A percentile compares a stretch with the other conserved stretches of the same genome.
phyloP scores from a whole-genome alignment of 2,329 filamentous ascomycete genomes.

The Acarospora socialis region DNA sequence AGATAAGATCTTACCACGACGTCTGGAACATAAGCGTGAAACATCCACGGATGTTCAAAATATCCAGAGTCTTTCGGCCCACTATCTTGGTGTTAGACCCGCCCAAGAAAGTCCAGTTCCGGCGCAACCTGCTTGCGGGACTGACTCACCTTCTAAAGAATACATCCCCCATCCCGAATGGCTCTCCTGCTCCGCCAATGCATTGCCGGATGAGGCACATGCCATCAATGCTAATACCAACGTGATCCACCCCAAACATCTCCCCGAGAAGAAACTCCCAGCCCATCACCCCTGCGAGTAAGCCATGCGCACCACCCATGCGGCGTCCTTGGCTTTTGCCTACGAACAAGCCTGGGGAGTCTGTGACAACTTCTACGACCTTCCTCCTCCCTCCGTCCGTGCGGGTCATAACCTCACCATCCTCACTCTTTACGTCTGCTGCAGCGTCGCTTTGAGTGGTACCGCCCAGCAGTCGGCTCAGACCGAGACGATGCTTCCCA shows the following conservation, averaged over 20 bases:
- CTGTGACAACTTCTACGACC: slow-evolving; percentile 21
- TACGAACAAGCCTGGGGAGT: slow-evolving; percentile 16
- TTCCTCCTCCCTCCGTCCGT: slow-evolving; percentile 11
- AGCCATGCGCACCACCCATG: slow-evolving; percentile 10
- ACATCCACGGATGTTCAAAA: slow-evolving; percentile 23
- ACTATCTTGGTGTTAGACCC: slow-evolving; percentile 6
- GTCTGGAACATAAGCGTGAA: slow-evolving; percentile 22
- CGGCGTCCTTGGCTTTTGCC: slow-evolving; percentile 6
- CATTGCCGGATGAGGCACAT: slow-evolving; percentile 23
- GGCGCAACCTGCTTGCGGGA: not conserved
- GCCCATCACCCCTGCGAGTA: slow-evolving; percentile 17
- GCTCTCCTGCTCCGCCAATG: slow-evolving; percentile 19
- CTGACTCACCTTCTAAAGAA: slow-evolving; percentile 16
- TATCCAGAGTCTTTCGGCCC: slow-evolving; percentile 20
- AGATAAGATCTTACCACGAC: slow-evolving; percentile 18
- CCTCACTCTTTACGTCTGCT: slow-evolving; percentile 1
- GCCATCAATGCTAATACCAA: slow-evolving; percentile 20
- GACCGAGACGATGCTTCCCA: slow-evolving; percentile 11
- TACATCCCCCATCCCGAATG: slow-evolving; percentile 14
- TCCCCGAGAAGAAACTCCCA: slow-evolving; percentile 25
- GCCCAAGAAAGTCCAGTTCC: no score
- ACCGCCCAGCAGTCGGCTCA: slow-evolving; percentile 5
- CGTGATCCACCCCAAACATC: slow-evolving; percentile 24
- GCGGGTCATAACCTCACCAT: slow-evolving; percentile 3
- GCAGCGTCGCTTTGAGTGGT: slow-evolving; percentile 2